These are phyloP conservation scores for Filosporella fistucella DNA, from an alignment of 495 filamentous ascomycete species.

Conservation along the genomic window DNA sequence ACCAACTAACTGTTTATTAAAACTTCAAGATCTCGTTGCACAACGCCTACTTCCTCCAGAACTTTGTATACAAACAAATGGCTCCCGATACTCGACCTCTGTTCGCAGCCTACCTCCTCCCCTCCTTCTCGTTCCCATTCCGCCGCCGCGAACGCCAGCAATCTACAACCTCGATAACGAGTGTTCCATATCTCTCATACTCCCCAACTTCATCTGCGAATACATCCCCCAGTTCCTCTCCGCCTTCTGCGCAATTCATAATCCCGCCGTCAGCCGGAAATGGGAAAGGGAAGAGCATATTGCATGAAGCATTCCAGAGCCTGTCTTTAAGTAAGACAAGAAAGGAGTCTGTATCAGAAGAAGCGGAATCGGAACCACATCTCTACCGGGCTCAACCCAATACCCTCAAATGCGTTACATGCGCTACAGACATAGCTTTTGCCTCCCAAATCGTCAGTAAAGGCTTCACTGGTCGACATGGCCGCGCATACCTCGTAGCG, in stretches of 20 bases:
- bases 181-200: conserved; percentile 26
- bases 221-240: conserved; percentile 18
- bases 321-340: not conserved
- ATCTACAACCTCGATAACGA: conserved; percentile 11
- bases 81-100: conserved; percentile 12
- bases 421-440: conserved; percentile 70
- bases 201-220: conserved; percentile 28
- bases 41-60: too few species aligned
- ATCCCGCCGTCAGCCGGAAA: conserved; percentile 1
- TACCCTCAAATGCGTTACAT: conserved; percentile 67
- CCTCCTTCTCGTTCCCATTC: conserved; percentile 38
- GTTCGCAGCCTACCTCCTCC: conserved; percentile 44
- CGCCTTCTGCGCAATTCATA: conserved; percentile 12
- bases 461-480: conserved; percentile 91
- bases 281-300: not conserved
- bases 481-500: conserved; percentile 84
- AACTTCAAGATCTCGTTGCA: too few species aligned
- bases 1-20: too few species aligned
- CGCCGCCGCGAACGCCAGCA: conserved; percentile 27
- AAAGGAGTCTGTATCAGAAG: too few species aligned
- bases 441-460: conserved; percentile 80
- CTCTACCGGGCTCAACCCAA: conserved; percentile 15
- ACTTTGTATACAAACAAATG: too few species aligned
- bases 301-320: not conserved
- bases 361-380: not conserved